Evolutionary conservation across 2,329 filamentous ascomycete genomes (phyloP).

Genomic region (Stromatinia cepivora): DNA sequence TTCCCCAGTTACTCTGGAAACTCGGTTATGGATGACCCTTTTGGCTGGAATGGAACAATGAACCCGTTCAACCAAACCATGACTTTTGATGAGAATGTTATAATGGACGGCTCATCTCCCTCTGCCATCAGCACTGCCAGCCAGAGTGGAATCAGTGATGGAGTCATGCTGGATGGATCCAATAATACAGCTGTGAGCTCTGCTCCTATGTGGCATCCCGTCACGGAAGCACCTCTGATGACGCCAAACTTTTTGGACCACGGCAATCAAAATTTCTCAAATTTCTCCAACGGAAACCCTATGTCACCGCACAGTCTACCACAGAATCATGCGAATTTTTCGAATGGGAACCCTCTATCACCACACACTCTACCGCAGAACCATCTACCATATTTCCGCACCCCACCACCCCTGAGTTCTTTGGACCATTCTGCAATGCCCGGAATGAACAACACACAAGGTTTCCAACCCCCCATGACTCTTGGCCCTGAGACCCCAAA

Average conservation of each 20-base stretch:
- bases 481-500: constrained; percentile 73
- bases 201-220: constrained; percentile 67
- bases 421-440: constrained; percentile 72
- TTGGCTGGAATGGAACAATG: constrained; percentile 76
- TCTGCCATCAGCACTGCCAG: constrained; percentile 95
- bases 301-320: constrained; percentile 58
- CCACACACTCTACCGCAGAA: constrained; percentile 68
- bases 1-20: constrained; percentile 59
- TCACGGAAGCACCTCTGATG: constrained; percentile 69
- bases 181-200: constrained; percentile 59
- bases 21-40: constrained; percentile 70
- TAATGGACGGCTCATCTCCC: constrained; percentile 90
- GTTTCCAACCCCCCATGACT: constrained; percentile 65
- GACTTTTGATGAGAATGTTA: constrained; percentile 73
- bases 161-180: constrained; percentile 78
- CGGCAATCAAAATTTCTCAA: constrained; percentile 71
- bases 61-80: constrained; percentile 62
- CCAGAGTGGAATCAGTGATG: constrained; percentile 84
- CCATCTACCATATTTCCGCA: constrained; percentile 76
- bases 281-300: constrained; percentile 69
- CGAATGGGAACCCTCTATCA: constrained; percentile 64
- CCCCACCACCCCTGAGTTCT: constrained; percentile 73
- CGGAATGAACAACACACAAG: constrained; percentile 57
- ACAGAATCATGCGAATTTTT: constrained; percentile 74
- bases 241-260: constrained; percentile 70